Evolutionary conservation across 2,329 filamentous ascomycete species (phyloP), one percentile per base, ranked within the genome.

Genomic region (Phialophora expanda): DNA sequence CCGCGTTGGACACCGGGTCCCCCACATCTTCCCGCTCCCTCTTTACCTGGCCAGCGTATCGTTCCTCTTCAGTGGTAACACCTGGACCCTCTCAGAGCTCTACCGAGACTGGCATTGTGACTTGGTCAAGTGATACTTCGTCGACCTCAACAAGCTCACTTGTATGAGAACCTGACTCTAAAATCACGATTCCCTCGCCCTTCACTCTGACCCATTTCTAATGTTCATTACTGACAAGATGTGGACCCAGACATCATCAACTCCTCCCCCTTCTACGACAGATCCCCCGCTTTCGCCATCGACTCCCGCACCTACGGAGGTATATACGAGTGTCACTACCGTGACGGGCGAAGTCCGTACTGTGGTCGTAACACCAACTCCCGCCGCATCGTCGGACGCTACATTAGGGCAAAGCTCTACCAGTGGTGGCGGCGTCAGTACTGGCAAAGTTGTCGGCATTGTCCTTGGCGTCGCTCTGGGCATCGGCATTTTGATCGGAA

Each of bases 401-500:
- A 68, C 66, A 3, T 63, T 73, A 11, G 70, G 71, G 12, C 66
- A 71, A 58, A 65, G 65, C 44, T 61, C 65, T 12, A 62, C 66
- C 56, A 51, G 58, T 17, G 56, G 64, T n/a, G 75, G 74, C 22
- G 71, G 74, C 12, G 63, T 81, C 41, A 78, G 76, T 41, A 76
- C 75, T 20, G 80, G 80, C 34, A 75, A 76, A 11, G 79, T 82
- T 64, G 80, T 79, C 5, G 80, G 80, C 30, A 77, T 81, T 57
- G 78, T 80, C 3, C 73, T 82, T 30, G 80, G 80, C 64, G 73
- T 77, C 12, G 67, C 80, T 22, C 74, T 77, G 55, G 79, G 76
- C 38, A 67, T 78, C 20, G 79, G 75, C 48, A 67, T 77, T 20
- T 58, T 81, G 14, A 72, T 76, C 14, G 78, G 74, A n/a, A 64